Percentiles rank a stretch among this genome's conserved stretches.
Evolutionary conservation across 345 rosid genomes (phyloP).

Genomic region (Arabidopsis thaliana): TAIR10.1 NC_003076.8:25481001-25481500

Average conservation of each 20-base stretch:
- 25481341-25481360: slow-evolving; percentile 1
- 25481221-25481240: slow-evolving; percentile 35
- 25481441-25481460: slow-evolving; percentile 40
- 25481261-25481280: slow-evolving; percentile 26
- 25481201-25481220: slow-evolving; percentile 76
- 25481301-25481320: slow-evolving; percentile 29
- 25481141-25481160: slow-evolving; percentile 75
- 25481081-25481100: slow-evolving; percentile 86
- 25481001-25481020: slow-evolving; percentile 53
- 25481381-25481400: slow-evolving; percentile 38
- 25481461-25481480: slow-evolving; percentile 28
- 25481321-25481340: not conserved
- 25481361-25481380: slow-evolving; percentile 38
- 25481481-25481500: slow-evolving; percentile 22
- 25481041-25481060: slow-evolving; percentile 54
- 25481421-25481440: slow-evolving; percentile 33
- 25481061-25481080: slow-evolving; percentile 96
- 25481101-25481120: slow-evolving; percentile 88
- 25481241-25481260: slow-evolving; percentile 38
- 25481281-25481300: not conserved
- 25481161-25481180: slow-evolving; percentile 78
- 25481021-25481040: slow-evolving; percentile 44
- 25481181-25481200: slow-evolving; percentile 84
- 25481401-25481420: slow-evolving; percentile 43
- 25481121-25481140: slow-evolving; percentile 61